These are phyloP conservation scores for Trypanosoma avium DNA, from an alignment of 208 protist genomes.

Conservation along the genomic window DNA sequence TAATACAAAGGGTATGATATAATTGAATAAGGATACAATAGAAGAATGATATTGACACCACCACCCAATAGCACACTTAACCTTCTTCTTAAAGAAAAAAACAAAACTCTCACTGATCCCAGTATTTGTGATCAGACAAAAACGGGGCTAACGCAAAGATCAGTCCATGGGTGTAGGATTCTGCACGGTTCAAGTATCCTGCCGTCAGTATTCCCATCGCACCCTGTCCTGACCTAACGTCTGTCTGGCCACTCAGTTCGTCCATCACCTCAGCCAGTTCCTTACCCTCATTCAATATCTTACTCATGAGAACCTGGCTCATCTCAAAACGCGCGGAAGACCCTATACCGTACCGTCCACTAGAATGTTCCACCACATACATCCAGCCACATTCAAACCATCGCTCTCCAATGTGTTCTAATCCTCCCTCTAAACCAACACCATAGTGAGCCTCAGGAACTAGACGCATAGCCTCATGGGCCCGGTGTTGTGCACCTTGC, in stretches of 20 bases:
- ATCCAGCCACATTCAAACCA: constrained; percentile 90
- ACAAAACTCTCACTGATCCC: constrained; percentile 30
- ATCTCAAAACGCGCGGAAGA: constrained; percentile 84
- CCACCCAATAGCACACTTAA: not conserved
- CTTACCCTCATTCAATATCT: constrained; percentile 68
- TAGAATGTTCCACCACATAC: constrained; percentile 54
- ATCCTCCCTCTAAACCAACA: constrained; percentile 73
- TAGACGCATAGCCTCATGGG: constrained; percentile 43
- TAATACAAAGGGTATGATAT: not conserved
- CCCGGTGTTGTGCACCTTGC: constrained; percentile 47
- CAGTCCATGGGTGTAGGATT: constrained; percentile 70
- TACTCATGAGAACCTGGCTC: constrained; percentile 59
- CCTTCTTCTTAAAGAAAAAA: constrained; percentile 4
- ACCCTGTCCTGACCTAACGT: constrained; percentile 73
- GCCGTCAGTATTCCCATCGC: constrained; percentile 83
- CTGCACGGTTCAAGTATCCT: constrained; percentile 55
- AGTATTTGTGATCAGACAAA: constrained; percentile 69
- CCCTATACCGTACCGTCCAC: constrained; percentile 50
- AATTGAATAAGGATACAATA: not conserved
- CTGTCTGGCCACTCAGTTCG: constrained; percentile 60
- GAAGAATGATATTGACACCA: not conserved
- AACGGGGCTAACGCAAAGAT: constrained; percentile 84
- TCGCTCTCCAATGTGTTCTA: constrained; percentile 57
- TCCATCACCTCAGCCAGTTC: constrained; percentile 84
- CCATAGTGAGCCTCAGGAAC: constrained; percentile 62